A percentile compares a stretch with the other conserved stretches of the same genome.
Evolutionary conservation across 306 rosid genomes (phyloP).

Genomic region (Lablab purpureus): DNA sequence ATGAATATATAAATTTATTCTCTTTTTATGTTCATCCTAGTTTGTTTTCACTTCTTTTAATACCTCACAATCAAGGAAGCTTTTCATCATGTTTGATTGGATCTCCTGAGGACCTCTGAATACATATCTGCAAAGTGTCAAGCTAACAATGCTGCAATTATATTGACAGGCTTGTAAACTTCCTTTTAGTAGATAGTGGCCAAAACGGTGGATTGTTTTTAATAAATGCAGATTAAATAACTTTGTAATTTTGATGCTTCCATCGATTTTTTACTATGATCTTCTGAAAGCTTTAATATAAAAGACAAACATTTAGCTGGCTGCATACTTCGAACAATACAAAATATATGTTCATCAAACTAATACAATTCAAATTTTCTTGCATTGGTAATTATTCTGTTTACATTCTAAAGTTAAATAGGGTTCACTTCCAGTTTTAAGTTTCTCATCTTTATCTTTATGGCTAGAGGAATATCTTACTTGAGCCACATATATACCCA

Average conservation of each 20-base stretch:
- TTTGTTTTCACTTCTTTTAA: slow-evolving; percentile 33
- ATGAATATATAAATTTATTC: slow-evolving; percentile 42
- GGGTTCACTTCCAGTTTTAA: slow-evolving; percentile 19
- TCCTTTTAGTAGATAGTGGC: slow-evolving; percentile 46
- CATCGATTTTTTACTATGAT: slow-evolving; percentile 40
- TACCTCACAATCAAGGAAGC: slow-evolving; percentile 40
- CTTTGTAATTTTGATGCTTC: slow-evolving; percentile 45
- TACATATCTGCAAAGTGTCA: slow-evolving; percentile 40
- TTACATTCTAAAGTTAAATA: slow-evolving; percentile 21
- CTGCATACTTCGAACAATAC: background rate
- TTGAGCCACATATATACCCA: background rate
- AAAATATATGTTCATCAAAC: slow-evolving; percentile 2
- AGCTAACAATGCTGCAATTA: slow-evolving; percentile 38
- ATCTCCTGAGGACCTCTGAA: slow-evolving; percentile 31
- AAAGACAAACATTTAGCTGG: slow-evolving; percentile 18
- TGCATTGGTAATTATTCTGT: slow-evolving; percentile 1
- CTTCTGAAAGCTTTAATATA: slow-evolving; percentile 1
- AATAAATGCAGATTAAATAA: slow-evolving; percentile 35
- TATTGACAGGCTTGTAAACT: slow-evolving; percentile 50
- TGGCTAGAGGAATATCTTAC: background rate
- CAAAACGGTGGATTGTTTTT: slow-evolving; percentile 37
- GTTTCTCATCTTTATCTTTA: background rate
- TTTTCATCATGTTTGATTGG: slow-evolving; percentile 51
- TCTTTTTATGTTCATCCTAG: slow-evolving; percentile 43
- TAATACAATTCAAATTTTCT: slow-evolving; percentile 8